Percentiles rank a stretch among this genome's conserved stretches.
These are phyloP conservation scores for Zea luxurians DNA, from an alignment of 176 grass and related monocot genomes.

Conservation along the genomic window DNA sequence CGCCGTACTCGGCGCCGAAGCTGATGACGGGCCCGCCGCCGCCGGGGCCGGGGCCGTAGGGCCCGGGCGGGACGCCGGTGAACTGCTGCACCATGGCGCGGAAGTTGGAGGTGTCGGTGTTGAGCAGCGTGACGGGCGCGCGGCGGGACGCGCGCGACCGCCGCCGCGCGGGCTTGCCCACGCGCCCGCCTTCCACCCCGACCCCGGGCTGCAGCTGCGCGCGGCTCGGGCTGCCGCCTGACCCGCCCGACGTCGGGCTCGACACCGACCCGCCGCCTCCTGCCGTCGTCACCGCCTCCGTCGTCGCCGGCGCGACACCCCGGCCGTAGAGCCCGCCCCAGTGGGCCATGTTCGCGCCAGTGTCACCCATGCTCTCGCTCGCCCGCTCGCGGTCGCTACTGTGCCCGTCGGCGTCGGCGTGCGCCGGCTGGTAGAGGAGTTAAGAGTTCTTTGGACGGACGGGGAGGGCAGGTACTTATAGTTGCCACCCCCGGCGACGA, in stretches of 20 bases:
- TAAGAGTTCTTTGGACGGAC: constrained; percentile 18
- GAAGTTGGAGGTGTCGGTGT: constrained; percentile 94
- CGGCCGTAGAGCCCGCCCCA: constrained; percentile 53
- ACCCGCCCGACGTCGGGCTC: constrained; percentile 52
- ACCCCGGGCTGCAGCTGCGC: not conserved
- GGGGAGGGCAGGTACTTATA: constrained; percentile 48
- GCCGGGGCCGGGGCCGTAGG: constrained; percentile 34
- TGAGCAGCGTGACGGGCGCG: constrained; percentile 85
- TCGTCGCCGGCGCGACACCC: not conserved
- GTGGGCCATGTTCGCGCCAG: constrained; percentile 39
- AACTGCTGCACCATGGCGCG: constrained; percentile 99
- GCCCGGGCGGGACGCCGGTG: constrained; percentile 69
- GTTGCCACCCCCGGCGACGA: constrained; percentile 29
- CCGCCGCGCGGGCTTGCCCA: constrained; percentile 57
- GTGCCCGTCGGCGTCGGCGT: not conserved
- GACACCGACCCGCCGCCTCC: constrained; percentile 26
- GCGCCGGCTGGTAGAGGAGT: not conserved
- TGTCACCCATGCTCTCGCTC: constrained; percentile 27
- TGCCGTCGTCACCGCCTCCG: constrained; percentile 32
- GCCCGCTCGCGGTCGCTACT: too few species aligned
- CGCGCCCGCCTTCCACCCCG: constrained; percentile 44
- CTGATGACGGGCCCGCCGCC: constrained; percentile 40
- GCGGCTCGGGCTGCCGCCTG: constrained; percentile 23
- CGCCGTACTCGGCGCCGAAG: constrained; percentile 32
- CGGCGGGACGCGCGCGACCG: constrained; percentile 63